A percentile compares a stretch with the other conserved stretches of the same genome.
Evolutionary conservation across 345 rosid genomes (phyloP).

Genomic region (Bruguiera sexangula): DNA sequence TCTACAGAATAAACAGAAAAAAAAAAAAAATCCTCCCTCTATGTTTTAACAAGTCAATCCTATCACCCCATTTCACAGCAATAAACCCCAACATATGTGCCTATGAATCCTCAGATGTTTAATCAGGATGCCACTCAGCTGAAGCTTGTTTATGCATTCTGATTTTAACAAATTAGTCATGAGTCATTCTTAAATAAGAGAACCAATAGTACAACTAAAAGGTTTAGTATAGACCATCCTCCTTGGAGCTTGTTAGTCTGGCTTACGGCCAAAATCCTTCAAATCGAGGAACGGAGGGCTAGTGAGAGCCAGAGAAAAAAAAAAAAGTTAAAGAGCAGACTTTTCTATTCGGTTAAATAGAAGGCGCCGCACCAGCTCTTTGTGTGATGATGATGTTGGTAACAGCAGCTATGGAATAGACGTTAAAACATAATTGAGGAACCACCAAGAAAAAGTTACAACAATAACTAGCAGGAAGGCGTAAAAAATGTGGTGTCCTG

Average conservation of each 20-base stretch:
- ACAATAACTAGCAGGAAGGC: constrained; percentile 4
- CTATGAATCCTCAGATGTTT: background rate
- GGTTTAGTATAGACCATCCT: too few relatives aligned
- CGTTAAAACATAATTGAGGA: background rate
- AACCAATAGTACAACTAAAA: too few relatives aligned
- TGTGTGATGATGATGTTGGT: background rate
- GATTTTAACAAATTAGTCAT: too few relatives aligned
- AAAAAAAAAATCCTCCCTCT: background rate
- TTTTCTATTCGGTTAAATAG: constrained; percentile 11
- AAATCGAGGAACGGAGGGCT: too few relatives aligned
- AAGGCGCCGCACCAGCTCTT: background rate
- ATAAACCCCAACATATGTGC: background rate
- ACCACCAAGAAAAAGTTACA: constrained; percentile 6
- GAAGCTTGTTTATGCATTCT: background rate
- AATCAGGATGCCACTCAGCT: background rate
- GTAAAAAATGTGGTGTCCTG: constrained; percentile 11
- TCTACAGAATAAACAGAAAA: background rate
- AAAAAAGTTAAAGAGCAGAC: background rate
- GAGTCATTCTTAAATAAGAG: too few relatives aligned
- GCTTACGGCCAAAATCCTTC: too few relatives aligned
- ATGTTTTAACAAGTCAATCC: background rate
- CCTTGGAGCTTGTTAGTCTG: too few relatives aligned
- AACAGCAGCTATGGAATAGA: constrained; percentile 5
- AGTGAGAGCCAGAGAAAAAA: too few relatives aligned
- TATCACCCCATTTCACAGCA: background rate